phyloP scores from a whole-genome alignment of 495 filamentous ascomycete genomes.

The Aspergillus taichungensis region DNA sequence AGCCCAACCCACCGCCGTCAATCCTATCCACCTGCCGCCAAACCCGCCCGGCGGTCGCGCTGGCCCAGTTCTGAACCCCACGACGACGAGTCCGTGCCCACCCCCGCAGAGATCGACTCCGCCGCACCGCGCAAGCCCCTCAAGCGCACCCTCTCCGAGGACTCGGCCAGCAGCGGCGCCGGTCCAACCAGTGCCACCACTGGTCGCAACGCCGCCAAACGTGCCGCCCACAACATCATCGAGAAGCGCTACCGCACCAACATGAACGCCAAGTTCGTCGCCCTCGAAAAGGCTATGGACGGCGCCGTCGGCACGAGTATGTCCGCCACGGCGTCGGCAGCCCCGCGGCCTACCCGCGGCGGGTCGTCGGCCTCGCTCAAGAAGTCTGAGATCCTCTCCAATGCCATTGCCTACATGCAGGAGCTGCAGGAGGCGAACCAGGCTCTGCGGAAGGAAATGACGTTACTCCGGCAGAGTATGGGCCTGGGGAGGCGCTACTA shows the following conservation, averaged over 20 bases:
- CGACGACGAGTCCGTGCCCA: no score
- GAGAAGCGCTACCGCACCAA: slow-evolving; percentile 46
- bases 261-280: slow-evolving; percentile 44
- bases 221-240: slow-evolving; percentile 45
- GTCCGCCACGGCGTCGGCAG: no score
- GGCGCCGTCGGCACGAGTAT: slow-evolving; percentile 2
- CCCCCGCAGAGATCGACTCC: no score
- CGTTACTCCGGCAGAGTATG: slow-evolving; percentile 26
- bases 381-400: slow-evolving; percentile 52
- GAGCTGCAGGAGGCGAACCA: slow-evolving; percentile 37
- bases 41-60: no score
- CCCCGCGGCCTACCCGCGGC: slow-evolving; percentile 16
- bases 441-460: slow-evolving; percentile 30
- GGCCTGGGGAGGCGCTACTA: slow-evolving; percentile 15
- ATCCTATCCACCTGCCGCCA: slow-evolving; percentile 5
- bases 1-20: slow-evolving; percentile 6
- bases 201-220: slow-evolving; percentile 37
- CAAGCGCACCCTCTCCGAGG: slow-evolving; percentile 21
- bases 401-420: slow-evolving; percentile 63
- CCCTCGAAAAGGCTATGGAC: slow-evolving; percentile 35
- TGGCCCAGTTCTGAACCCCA: no score
- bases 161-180: slow-evolving; percentile 18
- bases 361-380: slow-evolving; percentile 29
- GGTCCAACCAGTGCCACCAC: slow-evolving; percentile 14
- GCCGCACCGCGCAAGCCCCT: slow-evolving; percentile 15